Evolutionary conservation across 2,329 filamentous ascomycete species (phyloP).

Genomic region (Aschersonia sp.): DNA sequence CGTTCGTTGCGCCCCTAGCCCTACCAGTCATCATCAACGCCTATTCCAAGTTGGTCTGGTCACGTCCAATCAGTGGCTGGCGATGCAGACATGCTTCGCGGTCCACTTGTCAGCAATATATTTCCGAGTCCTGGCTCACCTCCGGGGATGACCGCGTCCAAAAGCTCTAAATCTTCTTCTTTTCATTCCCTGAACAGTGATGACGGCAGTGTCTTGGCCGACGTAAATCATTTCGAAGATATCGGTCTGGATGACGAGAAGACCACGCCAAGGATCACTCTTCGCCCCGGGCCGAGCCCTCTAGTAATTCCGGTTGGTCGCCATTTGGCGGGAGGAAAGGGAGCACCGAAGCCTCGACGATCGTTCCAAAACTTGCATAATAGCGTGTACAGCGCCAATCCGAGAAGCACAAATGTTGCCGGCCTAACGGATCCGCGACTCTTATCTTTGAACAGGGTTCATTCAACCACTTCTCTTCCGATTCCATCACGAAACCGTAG

Average conservation of each 20-base stretch:
- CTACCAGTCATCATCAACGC: too few relatives aligned
- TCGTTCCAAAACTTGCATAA: constrained; percentile 29
- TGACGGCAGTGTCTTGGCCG: constrained; percentile 53
- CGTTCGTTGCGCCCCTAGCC: too few relatives aligned
- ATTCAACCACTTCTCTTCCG: constrained; percentile 22
- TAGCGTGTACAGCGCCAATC: constrained; percentile 30
- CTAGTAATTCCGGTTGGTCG: constrained; percentile 8
- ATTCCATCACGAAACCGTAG: constrained; percentile 29
- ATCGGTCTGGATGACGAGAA: constrained; percentile 64
- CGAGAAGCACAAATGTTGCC: constrained; percentile 33
- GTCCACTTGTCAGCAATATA: constrained; percentile 12
- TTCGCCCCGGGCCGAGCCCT: constrained; percentile 16
- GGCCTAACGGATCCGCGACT: constrained; percentile 21
- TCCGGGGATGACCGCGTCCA: constrained; percentile 60
- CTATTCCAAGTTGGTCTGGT: neutral
- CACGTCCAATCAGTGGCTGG: constrained; percentile 1
- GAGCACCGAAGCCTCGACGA: constrained; percentile 20
- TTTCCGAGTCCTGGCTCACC: constrained; percentile 21
- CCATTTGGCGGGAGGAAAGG: constrained; percentile 15
- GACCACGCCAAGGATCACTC: constrained; percentile 34
- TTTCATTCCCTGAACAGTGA: constrained; percentile 68
- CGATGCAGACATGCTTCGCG: constrained; percentile 22
- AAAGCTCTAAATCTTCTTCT: constrained; percentile 83
- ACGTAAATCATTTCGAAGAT: constrained; percentile 80
- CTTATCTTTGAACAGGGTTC: constrained; percentile 12